phyloP scores from a whole-genome alignment of 192 early-diverging fungal genomes.

The Coemansia sp. region DNA sequence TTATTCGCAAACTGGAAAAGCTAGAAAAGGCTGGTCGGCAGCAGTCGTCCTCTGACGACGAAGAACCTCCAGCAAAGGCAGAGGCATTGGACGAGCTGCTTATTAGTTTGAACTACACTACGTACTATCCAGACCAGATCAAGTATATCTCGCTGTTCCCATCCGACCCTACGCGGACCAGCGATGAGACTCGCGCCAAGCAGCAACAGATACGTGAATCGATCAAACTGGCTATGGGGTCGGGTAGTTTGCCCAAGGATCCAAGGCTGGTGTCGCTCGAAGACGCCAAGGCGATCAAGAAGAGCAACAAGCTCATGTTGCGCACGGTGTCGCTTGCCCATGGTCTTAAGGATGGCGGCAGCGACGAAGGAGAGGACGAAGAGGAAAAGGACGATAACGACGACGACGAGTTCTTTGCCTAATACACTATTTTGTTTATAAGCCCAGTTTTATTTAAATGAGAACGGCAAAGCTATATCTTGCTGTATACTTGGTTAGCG shows the following conservation, averaged over 20 bases:
- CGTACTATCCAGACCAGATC: slow-evolving; percentile 43
- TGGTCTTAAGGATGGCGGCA: slow-evolving; percentile 3
- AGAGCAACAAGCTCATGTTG: slow-evolving; percentile 24
- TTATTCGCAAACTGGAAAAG: slow-evolving; percentile 28
- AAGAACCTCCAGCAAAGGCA: not conserved
- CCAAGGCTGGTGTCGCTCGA: slow-evolving; percentile 15
- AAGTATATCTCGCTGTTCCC: slow-evolving; percentile 52
- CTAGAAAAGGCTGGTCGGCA: slow-evolving; percentile 6
- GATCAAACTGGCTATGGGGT: slow-evolving; percentile 31
- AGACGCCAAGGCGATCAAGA: slow-evolving; percentile 38
- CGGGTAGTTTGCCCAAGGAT: slow-evolving; percentile 29
- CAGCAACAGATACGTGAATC: slow-evolving; percentile 13
- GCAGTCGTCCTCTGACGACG: not conserved
- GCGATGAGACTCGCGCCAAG: slow-evolving; percentile 18
- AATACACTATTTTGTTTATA: not conserved
- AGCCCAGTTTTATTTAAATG: not conserved
- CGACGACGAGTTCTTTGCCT: slow-evolving; percentile 46
- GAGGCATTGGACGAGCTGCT: slow-evolving; percentile 12
- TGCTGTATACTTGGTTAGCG: slow-evolving; percentile 24
- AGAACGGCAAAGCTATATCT: not conserved
- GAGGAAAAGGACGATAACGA: not conserved
- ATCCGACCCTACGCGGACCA: slow-evolving; percentile 27
- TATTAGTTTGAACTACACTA: slow-evolving; percentile 42
- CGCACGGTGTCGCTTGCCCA: slow-evolving; percentile 29
- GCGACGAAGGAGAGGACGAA: not conserved